Evolutionary conservation across 2,329 filamentous ascomycete genomes (phyloP).

Genomic region (Pseudopithomyces maydicus): DNA sequence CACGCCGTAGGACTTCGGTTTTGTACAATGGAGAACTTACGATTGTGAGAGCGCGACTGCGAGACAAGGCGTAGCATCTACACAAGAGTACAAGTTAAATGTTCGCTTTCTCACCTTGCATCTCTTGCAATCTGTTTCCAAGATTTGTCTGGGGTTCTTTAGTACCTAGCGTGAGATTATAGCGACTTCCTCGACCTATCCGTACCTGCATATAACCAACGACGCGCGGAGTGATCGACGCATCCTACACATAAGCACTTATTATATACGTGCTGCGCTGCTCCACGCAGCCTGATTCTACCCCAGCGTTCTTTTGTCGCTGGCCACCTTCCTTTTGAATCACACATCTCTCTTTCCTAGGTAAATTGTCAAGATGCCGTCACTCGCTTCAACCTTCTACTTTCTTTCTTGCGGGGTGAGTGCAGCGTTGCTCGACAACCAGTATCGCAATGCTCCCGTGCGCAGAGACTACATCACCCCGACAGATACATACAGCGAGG

Average conservation of each 20-base stretch:
- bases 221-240: neutral
- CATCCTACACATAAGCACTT: conserved; percentile 2
- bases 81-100: neutral
- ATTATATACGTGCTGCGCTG: neutral
- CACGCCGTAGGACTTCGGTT: conserved; percentile 4
- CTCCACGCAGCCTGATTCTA: neutral
- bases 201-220: neutral
- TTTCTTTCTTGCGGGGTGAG: conserved; percentile 4
- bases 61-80: neutral
- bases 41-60: neutral
- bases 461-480: neutral
- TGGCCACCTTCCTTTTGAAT: neutral
- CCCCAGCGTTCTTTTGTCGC: neutral
- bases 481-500: conserved; percentile 6
- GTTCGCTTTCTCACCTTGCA: neutral
- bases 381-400: conserved; percentile 2
- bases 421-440: conserved; percentile 4
- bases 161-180: no score
- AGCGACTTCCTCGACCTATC: neutral
- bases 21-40: neutral
- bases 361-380: neutral
- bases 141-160: no score
- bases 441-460: conserved; percentile 4
- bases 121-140: no score
- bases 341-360: neutral